These are phyloP conservation scores for Polytrichum commune DNA, from an alignment of 225 moss, liverwort and hornwort genomes.

Conservation along the genomic window DNA sequence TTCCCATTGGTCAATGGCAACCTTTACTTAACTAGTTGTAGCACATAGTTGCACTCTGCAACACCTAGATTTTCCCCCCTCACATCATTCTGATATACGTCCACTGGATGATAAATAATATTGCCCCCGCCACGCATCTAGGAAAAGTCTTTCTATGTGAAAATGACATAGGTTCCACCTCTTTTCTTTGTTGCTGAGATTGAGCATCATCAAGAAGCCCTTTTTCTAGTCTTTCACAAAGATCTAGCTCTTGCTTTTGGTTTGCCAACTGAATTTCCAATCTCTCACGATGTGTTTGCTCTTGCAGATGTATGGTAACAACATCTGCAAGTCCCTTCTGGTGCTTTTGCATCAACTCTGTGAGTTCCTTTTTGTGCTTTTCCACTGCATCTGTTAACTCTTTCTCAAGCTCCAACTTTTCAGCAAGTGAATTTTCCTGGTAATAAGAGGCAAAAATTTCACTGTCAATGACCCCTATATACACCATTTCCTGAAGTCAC, in stretches of 20 bases:
- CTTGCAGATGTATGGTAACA: neutral
- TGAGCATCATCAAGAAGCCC: constrained; percentile 7
- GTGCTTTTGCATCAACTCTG: constrained; percentile 16
- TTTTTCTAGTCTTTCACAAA: constrained; percentile 10
- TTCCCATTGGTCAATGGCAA: no score
- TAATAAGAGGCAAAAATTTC: no score
- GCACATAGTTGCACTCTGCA: no score
- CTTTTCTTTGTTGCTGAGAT: constrained; percentile 9
- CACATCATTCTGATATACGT: no score
- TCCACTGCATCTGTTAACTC: constrained; percentile 10
- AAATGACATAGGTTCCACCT: neutral
- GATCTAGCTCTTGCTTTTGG: constrained; percentile 15
- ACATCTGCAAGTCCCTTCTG: constrained; percentile 12
- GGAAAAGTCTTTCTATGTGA: no score
- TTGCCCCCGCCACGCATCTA: no score
- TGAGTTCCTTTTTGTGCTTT: constrained; percentile 7
- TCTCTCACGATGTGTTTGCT: constrained; percentile 15
- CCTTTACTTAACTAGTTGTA: no score
- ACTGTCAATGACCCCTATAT: no score
- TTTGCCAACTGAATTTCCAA: constrained; percentile 10
- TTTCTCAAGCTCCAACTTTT: constrained; percentile 14
- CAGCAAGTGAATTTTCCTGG: constrained; percentile 6
- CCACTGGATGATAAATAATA: no score
- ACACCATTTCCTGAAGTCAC: no score
- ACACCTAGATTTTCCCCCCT: no score